These are phyloP conservation scores for Cordyceps cateniannulata DNA, from an alignment of 2,329 filamentous ascomycete species.

Conservation along the genomic window DNA sequence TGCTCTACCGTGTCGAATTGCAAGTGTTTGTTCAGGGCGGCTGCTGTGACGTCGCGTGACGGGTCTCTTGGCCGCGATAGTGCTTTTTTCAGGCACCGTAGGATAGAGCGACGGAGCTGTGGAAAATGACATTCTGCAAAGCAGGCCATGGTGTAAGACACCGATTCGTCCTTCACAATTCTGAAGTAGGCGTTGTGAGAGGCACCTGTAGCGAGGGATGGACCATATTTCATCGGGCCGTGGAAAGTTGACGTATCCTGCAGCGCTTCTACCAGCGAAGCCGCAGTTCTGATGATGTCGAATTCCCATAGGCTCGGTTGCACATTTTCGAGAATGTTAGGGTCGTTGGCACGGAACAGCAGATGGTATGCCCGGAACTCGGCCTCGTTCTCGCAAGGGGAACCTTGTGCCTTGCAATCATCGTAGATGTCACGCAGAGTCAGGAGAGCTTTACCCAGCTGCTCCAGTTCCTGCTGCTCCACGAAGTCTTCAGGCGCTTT, in stretches of 20 bases:
- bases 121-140: conserved; percentile 63
- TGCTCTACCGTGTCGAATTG: conserved; percentile 62
- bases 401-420: conserved; percentile 52
- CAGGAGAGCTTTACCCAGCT: conserved; percentile 58
- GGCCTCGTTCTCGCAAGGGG: conserved; percentile 54
- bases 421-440: conserved; percentile 62
- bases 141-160: conserved; percentile 65
- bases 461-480: conserved; percentile 61
- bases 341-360: conserved; percentile 53
- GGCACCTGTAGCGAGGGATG: conserved; percentile 42
- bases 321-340: conserved; percentile 45
- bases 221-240: conserved; percentile 47
- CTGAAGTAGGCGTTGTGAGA: conserved; percentile 51
- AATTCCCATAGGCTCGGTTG: conserved; percentile 48
- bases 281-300: conserved; percentile 53
- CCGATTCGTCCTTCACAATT: conserved; percentile 47
- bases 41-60: conserved; percentile 54
- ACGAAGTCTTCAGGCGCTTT: conserved; percentile 55
- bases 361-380: conserved; percentile 63
- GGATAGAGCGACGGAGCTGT: conserved; percentile 50
- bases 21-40: conserved; percentile 50
- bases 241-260: conserved; percentile 52
- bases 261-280: conserved; percentile 53
- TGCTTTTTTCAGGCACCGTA: conserved; percentile 48
- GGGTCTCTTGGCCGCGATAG: conserved; percentile 51